Conservation (phyloP, 1,139 yeast genomes). For the Pneumocystis oryctolagi region DNA sequence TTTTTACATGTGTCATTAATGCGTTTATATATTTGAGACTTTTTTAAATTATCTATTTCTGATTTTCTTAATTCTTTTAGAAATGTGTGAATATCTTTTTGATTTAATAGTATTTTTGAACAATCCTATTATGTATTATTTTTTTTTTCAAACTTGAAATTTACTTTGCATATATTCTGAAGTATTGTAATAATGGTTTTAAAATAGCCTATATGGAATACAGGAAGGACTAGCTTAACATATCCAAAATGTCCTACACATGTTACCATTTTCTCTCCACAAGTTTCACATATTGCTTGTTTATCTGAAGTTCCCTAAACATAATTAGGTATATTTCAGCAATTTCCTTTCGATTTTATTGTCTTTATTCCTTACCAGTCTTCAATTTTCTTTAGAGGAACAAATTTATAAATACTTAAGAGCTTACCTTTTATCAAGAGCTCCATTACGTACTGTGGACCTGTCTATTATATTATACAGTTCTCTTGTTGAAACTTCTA, state of each 20-base stretch:
- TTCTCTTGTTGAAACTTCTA: conserved; percentile 82
- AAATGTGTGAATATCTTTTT: conserved; percentile 52
- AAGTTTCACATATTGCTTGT: conserved; percentile 68
- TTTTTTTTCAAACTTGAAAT: neutral
- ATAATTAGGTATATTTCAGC: neutral
- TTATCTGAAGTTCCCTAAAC: conserved; percentile 72
- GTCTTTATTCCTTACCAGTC: neutral
- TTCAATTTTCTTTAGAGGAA: neutral
- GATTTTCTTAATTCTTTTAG: conserved; percentile 70
- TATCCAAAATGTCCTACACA: conserved; percentile 99
- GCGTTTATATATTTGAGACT: conserved; percentile 76
- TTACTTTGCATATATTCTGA: conserved; percentile 70
- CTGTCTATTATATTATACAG: conserved; percentile 84
- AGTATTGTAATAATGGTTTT: conserved; percentile 77
- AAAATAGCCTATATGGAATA: conserved; percentile 94
- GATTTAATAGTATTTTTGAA: conserved; percentile 62
- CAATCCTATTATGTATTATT: conserved; percentile 34
- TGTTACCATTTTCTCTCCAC: conserved; percentile 81
- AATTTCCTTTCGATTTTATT: neutral
- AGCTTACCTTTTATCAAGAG: conserved; percentile 71
- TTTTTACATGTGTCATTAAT: conserved; percentile 87
- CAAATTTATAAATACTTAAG: neutral
- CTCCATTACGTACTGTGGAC: conserved; percentile 65
- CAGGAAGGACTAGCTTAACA: conserved; percentile 81
- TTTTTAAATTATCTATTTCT: conserved; percentile 72